A percentile compares a stretch with the other conserved stretches of the same genome.
Conservation (phyloP, 345 rosid species). For the Hypericum androsaemum region DNA sequence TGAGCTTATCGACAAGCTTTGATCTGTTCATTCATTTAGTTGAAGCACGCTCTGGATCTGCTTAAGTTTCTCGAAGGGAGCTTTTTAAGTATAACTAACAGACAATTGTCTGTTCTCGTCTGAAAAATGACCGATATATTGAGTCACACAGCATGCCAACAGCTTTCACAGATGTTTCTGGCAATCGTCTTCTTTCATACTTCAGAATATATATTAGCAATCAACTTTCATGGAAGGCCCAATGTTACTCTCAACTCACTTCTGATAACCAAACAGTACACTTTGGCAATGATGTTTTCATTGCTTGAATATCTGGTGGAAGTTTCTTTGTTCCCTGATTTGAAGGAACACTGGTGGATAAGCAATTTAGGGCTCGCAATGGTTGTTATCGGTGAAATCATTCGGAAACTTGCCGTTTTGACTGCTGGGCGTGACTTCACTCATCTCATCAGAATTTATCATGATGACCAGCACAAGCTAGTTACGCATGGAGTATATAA, state of each 20-base stretch:
- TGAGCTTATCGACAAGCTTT: no score
- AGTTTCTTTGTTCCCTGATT: conserved; percentile 35
- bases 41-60: no score
- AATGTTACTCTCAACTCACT: conserved; percentile 49
- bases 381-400: conserved; percentile 44
- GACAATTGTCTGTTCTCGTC: no score
- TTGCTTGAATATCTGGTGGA: conserved; percentile 41
- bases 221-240: conserved; percentile 39
- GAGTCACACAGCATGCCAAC: conserved; percentile 33
- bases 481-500: conserved; percentile 48
- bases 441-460: conserved; percentile 44
- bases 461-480: conserved; percentile 48
- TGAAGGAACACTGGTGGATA: conserved; percentile 56
- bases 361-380: conserved; percentile 44
- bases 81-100: no score
- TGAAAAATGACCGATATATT: conserved; percentile 42
- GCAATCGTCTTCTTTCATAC: conserved; percentile 49
- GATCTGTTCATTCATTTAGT: no score
- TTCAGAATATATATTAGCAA: conserved; percentile 51
- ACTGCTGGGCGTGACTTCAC: conserved; percentile 70
- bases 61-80: no score
- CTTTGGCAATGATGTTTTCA: conserved; percentile 45
- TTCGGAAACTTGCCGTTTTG: conserved; percentile 47
- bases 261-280: conserved; percentile 46
- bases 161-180: conserved; percentile 43